Evolutionary conservation across 352 stramenopile genomes (phyloP), one percentile per base, ranked within the genome.

Genomic region (Peronospora tabacina): DNA sequence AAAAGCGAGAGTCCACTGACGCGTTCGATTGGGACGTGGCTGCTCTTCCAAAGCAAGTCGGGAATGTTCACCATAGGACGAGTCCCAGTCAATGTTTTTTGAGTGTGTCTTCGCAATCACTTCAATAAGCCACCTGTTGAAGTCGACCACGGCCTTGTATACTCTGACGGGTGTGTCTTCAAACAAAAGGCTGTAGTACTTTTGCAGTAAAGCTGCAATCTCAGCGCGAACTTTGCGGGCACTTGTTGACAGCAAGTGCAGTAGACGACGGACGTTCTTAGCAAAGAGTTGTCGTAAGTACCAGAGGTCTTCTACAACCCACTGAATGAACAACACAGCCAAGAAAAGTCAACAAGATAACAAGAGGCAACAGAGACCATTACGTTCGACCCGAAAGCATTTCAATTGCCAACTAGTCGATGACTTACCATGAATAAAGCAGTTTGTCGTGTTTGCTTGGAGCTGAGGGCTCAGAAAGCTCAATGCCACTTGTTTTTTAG

Each of bases 111-210:
- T 44, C 10, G 46, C 24, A 33, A 74, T 48, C 47, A 68, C 34
- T 1, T 63, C 58, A 12, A 47, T 29, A 8, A 74, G 47, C 62
- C 61, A 74, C 48, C 35, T 50, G 34, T 65, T 71, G 28, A 57
- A 71, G 19, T 58, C 58, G 16, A 69, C 50, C 58, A 71, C 61
- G 15, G 39, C 15, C 9, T 56, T 34, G 36, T 61, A 24, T 9
- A 55, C 11, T 42, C 17, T 44, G 11, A 15, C 26, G 10, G 54
- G 50, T 34, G 54, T 45, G 48, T 56, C 35, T 11, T 38, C 15
- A 35, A 63, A 57, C 35, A 69, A 22, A 9, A 59, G 36, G 15
- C 8, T 37, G 47, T 52, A 59, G 30, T 42, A 49, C 35, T 52
- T 49, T 2, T 45, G 35, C 15, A 69, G 22, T 38, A 66, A 33